Evolutionary conservation across 495 filamentous ascomycete species (phyloP), one percentile per base, ranked within the genome.

Genomic region (Lophiostoma macrostomum): DNA sequence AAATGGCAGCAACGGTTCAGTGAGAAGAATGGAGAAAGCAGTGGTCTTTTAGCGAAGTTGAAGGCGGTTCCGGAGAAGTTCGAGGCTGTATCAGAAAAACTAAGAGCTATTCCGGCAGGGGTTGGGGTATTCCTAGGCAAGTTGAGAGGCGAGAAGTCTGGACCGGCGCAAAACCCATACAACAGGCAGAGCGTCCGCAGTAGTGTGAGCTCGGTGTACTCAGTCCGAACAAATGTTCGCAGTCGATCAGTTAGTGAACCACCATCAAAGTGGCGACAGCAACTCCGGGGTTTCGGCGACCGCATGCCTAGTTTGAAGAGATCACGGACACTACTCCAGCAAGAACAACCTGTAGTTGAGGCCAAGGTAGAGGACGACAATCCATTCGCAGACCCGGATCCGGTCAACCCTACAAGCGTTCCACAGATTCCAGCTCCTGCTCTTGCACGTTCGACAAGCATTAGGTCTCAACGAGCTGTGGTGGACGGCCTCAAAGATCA

Each of bases 161-260:
- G 40, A 18, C 37, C 48, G 11, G 40, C 47, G 10, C 16, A 48
- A 35, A 34, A 63, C 27, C 40, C 36, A 22, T 50, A 50, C 30
- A 14, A 32, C 12, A 45, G 50, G 10, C 43, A 54, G 11, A 58
- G 36, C 31, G 48, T 24, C 12, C 60, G 60, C 20, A 58, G 50
- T 28, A 63, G 60, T 35, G 50, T 58, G 19, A 63, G 54, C 40
- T 63, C 60, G 22, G 36, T 58, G 10, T 63, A 63, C 50, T 58
- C 60, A 8, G 31, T 41, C 11, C 43, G 37, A 12, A 30, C 60
- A 18, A 54, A 53, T 25, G 43, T 12, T 23, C 54, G 60, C n/a
- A 50, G 49, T 16, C 53, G 50, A 25, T 58, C 60, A 5, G 58
- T 48, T 13, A 63, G 60, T 29, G 60, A 63, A 23, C 60, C 60